These are phyloP conservation scores for Urostyla sp. DNA, from an alignment of 73 alveolate species.

Conservation along the genomic window DNA sequence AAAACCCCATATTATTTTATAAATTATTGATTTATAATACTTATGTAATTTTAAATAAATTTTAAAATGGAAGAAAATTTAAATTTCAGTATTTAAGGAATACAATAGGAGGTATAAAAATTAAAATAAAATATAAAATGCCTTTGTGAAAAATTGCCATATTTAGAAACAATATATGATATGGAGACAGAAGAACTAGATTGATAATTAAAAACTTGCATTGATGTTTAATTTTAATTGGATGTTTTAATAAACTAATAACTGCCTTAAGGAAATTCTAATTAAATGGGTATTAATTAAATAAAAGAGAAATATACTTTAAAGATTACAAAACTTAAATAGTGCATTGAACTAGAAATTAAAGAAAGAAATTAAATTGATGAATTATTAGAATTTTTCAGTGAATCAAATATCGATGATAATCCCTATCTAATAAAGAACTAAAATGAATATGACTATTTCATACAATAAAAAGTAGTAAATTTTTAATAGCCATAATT, in stretches of 20 bases:
- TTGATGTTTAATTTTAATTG: background rate
- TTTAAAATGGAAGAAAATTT: too few species aligned
- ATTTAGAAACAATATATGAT: slow-evolving; percentile 52
- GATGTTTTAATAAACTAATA: background rate
- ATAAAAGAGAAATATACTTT: slow-evolving; percentile 13
- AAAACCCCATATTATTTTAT: too few species aligned
- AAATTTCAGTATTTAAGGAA: too few species aligned
- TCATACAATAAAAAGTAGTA: slow-evolving; percentile 5
- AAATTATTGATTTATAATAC: too few species aligned
- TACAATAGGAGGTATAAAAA: too few species aligned
- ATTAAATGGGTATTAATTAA: background rate
- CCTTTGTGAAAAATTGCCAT: slow-evolving; percentile 43
- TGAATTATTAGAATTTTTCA: slow-evolving; percentile 39
- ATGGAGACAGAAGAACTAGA: slow-evolving; percentile 52
- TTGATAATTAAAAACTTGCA: too few species aligned
- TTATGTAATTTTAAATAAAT: too few species aligned
- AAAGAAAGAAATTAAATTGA: slow-evolving; percentile 61
- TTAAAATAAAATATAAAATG: too few species aligned
- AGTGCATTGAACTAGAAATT: slow-evolving; percentile 39
- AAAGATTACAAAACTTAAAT: slow-evolving; percentile 27
- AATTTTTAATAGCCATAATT: background rate
- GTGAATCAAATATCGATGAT: background rate
- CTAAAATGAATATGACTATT: slow-evolving; percentile 13
- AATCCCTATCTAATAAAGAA: background rate
- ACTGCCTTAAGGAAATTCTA: slow-evolving; percentile 3